Conservation (phyloP, 2,329 filamentous ascomycete species). For the Emydomyces testavorans region DNA sequence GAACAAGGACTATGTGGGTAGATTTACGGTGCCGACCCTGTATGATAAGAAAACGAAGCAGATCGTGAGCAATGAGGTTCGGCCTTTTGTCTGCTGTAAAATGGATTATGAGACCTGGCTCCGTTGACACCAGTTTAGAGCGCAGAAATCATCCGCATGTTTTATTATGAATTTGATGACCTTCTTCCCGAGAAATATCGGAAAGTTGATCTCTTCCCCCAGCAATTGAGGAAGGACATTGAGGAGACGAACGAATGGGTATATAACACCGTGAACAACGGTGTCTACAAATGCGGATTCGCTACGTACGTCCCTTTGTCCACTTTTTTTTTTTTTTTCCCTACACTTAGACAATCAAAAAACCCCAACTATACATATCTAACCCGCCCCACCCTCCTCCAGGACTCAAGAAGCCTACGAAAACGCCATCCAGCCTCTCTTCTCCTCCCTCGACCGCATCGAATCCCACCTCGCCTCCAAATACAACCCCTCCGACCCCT, state of each 20-base stretch:
- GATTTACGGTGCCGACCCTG: slow-evolving; percentile 79
- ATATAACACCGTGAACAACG: slow-evolving; percentile 51
- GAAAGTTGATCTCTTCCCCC: slow-evolving; percentile 56
- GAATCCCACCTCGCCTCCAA: slow-evolving; percentile 55
- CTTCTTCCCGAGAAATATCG: slow-evolving; percentile 50
- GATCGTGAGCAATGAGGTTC: slow-evolving; percentile 80
- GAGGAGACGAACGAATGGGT: slow-evolving; percentile 71
- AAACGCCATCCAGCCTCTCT: slow-evolving; percentile 57
- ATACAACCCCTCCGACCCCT: slow-evolving; percentile 18
- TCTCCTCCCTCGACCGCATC: slow-evolving; percentile 62
- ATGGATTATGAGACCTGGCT: neutral
- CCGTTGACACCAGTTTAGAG: slow-evolving; percentile 30
- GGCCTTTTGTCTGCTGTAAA: neutral
- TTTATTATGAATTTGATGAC: slow-evolving; percentile 70
- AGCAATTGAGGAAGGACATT: slow-evolving; percentile 53
- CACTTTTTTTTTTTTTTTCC: no score
- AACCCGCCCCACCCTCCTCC: neutral
- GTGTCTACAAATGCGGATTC: slow-evolving; percentile 56
- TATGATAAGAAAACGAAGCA: slow-evolving; percentile 57
- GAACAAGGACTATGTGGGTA: slow-evolving; percentile 59
- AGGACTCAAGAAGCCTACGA: slow-evolving; percentile 68
- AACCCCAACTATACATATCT: no score
- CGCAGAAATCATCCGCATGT: slow-evolving; percentile 84
- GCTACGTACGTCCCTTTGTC: slow-evolving; percentile 43
- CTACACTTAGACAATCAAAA: no score